Conservation (phyloP, 305 asterid species). For the Fraxinus nigra region DNA sequence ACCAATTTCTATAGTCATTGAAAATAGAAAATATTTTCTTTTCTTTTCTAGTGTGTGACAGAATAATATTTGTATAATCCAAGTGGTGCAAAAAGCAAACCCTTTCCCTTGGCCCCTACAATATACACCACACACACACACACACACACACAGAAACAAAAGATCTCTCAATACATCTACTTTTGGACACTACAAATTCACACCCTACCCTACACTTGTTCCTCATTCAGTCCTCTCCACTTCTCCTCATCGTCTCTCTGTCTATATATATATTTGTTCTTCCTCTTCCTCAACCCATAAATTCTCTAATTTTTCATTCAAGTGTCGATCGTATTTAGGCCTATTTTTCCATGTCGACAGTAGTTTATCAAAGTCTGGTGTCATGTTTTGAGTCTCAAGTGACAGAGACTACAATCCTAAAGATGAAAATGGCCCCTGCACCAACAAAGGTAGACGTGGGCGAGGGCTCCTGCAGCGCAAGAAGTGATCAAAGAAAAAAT, state of each 20-base stretch:
- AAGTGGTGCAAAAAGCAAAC: constrained; percentile 50
- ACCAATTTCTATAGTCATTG: neutral
- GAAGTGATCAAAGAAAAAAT: neutral
- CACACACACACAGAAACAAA: neutral
- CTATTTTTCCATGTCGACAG: constrained; percentile 41
- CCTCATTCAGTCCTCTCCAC: constrained; percentile 38
- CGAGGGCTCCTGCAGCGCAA: neutral
- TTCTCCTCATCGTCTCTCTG: constrained; percentile 15
- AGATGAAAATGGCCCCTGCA: constrained; percentile 41
- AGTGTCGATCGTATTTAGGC: neutral
- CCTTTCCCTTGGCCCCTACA: constrained; percentile 11
- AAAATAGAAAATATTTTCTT: constrained; percentile 6
- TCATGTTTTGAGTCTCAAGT: constrained; percentile 43
- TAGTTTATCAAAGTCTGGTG: constrained; percentile 40
- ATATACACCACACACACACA: neutral
- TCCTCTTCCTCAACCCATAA: neutral
- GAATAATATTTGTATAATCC: constrained; percentile 29
- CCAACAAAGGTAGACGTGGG: neutral
- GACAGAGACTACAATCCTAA: constrained; percentile 41
- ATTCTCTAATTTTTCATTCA: neutral
- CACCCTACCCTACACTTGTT: constrained; percentile 47
- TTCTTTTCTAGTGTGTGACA: constrained; percentile 10
- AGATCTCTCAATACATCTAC: neutral
- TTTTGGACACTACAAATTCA: constrained; percentile 61
- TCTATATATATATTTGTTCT: neutral